Evolutionary conservation across 1,284 basidiomycete genomes (phyloP), one percentile per base, ranked within the genome.

Genomic region (Apiotrichum mycotoxinovorans): DNA sequence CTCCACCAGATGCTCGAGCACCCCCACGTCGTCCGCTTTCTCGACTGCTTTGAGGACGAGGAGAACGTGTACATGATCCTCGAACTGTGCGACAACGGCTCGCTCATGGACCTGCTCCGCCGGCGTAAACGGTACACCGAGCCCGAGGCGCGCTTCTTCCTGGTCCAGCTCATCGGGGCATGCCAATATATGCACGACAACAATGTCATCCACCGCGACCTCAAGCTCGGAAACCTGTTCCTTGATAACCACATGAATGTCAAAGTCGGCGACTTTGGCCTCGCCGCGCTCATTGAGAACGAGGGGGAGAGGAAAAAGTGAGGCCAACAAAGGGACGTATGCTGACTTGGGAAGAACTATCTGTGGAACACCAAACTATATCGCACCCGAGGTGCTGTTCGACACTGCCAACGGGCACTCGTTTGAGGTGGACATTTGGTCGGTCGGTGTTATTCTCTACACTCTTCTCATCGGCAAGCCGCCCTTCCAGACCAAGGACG

Each of bases 341-440:
- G 48, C 37, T 56, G 45, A 52, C 51, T n/a, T n/a, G n/a, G 26
- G 18, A 60, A 83, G 82, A 69, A 98, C 95, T 0, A 95, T 98
- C 49, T 98, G 95, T 68, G 96, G 95, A 8, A 98, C 95, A 1
- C 96, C 95, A 1, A 98, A 98, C 75, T 98, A 98, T 75, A 98
- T 98, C 65, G 96, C 96, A 0, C 96, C 95, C 0, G 95, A 98
- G 74, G 93, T 98, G 34, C 79, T 98, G 59, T 98, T 97, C 74
- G 93, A 97, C 74, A 91, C 89, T 43, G 90, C 87, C 26, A 94
- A 93, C 66, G 93, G 95, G 0, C 95, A 98, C 77, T 93, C 90
- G 72, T 98, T 97, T 70, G 95, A 98, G 78, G 95, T 98, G 35
- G 95, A 98, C 72, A 89, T 94, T 11, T 98, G 95, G 96, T 92